Evolutionary conservation across 208 protist genomes (phyloP), one percentile per base, ranked within the genome.

Genomic region (Endotrypanum monterogeii): DNA sequence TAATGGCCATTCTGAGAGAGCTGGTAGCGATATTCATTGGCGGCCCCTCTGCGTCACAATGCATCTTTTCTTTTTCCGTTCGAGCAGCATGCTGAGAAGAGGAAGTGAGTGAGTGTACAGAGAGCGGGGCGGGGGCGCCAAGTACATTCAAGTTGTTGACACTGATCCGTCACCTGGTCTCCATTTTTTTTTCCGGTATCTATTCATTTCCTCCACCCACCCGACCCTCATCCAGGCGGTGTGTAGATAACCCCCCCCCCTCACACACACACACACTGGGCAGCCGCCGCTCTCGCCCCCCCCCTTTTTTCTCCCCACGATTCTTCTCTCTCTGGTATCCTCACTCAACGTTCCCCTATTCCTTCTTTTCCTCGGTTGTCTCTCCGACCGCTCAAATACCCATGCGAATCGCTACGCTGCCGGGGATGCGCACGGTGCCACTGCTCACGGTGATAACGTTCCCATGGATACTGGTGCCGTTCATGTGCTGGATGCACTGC

Each of bases 401-500:
- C 67, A 96, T 83, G 32, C 86, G 73, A 8, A 80, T 41, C 12
- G 88, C 92, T 41, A 90, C 70, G 58, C 78, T 78, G 28, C 85
- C 89, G 50, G 90, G 92, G 79, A 97, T 92, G n/a, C 73, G 82
- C 18, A 94, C 83, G 2, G 87, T 88, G n/a, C 90, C 89, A 56
- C 90, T 94, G 70, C 92, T 97, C 60, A 97, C 90, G 28, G 90
- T 89, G 39, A 97, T 85, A 11, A 88, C 70, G 54, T 91, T 92
- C 2, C 84, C 86, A 46, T 85, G 88, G 14, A 94, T 75, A 54
- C 80, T 85, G 28, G 82, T 84, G 44, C 92, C 92, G 66, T 97
- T 95, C 25, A 94, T 70, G 35, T 92, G 82, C 71, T 95, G 90
- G 74, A 97, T 93, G 67, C 89, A 93, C 63, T 89, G 67, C 79